phyloP scores from a whole-genome alignment of 2,329 filamentous ascomycete species.

The Aspergillus ochraceus region DNA sequence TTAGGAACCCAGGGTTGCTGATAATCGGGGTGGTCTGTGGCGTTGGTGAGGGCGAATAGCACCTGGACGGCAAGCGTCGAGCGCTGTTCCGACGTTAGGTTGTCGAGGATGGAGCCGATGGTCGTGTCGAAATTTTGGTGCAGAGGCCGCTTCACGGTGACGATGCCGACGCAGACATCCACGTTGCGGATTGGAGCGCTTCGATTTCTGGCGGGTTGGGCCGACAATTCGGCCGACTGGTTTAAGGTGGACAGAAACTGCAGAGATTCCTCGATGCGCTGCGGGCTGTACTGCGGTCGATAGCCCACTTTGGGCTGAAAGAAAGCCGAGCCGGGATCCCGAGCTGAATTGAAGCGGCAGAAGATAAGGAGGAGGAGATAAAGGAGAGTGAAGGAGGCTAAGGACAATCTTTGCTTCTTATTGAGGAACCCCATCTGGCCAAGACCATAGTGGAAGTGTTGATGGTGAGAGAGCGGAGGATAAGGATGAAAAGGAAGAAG shows the following conservation, averaged over 20 bases:
- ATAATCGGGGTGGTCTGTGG: conserved; percentile 43
- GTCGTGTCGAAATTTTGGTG: conserved; percentile 42
- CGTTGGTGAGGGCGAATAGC: conserved; percentile 46
- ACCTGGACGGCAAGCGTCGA: conserved; percentile 43
- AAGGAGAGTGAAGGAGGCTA: conserved; percentile 19
- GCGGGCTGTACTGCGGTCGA: conserved; percentile 22
- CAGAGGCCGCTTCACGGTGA: conserved; percentile 43
- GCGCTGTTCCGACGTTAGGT: conserved; percentile 42
- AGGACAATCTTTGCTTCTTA: conserved; percentile 20
- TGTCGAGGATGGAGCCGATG: conserved; percentile 46
- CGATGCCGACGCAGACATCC: conserved; percentile 45
- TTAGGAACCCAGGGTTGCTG: conserved; percentile 43
- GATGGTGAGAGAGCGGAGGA: not conserved
- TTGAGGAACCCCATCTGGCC: conserved; percentile 16
- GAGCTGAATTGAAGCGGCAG: conserved; percentile 20
- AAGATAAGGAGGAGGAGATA: conserved; percentile 21
- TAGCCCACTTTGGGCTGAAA: conserved; percentile 24
- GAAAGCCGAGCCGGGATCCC: conserved; percentile 25
- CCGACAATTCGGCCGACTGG: conserved; percentile 5
- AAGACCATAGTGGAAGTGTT: conserved; percentile 7
- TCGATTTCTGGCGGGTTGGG: conserved; percentile 1
- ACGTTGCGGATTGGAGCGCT: conserved; percentile 4
- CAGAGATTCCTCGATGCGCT: conserved; percentile 21
- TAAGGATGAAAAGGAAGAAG: not conserved
- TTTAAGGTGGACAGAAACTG: conserved; percentile 19